phyloP scores from a whole-genome alignment of 2,329 filamentous ascomycete species.

The Claviceps spartinae region DNA sequence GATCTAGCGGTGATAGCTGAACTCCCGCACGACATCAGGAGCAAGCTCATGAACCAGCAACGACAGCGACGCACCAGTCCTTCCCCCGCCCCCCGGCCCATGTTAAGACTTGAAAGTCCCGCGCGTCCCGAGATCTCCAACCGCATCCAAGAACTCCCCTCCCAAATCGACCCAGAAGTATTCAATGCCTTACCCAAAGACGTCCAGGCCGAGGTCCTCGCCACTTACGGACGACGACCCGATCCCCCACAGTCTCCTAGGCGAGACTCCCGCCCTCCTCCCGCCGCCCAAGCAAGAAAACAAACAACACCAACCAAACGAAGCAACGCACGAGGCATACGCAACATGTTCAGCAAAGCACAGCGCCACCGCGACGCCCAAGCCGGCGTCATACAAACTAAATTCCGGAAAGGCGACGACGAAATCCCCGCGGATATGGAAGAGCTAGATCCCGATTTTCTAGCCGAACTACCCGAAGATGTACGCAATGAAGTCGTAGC shows the following conservation, averaged over 20 bases:
- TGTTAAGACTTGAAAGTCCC: conserved; percentile 25
- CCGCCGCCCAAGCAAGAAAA: conserved; percentile 32
- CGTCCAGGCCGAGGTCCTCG: conserved; percentile 70
- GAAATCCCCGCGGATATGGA: conserved; percentile 22
- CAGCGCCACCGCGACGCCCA: conserved; percentile 40
- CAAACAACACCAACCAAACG: conserved; percentile 54
- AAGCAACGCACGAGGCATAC: conserved; percentile 29
- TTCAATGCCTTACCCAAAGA: conserved; percentile 75
- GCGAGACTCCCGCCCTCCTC: conserved; percentile 31
- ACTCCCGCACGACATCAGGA: conserved; percentile 70
- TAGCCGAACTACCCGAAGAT: conserved; percentile 72
- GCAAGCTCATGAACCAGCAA: conserved; percentile 55
- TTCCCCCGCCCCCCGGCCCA: conserved; percentile 5
- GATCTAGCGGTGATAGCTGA: conserved; percentile 75
- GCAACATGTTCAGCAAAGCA: conserved; percentile 27
- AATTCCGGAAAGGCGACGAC: conserved; percentile 35
- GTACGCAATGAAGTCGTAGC: conserved; percentile 64
- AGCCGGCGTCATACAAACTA: conserved; percentile 58
- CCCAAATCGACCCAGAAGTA: conserved; percentile 74
- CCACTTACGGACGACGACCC: conserved; percentile 43
- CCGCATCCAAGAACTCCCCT: conserved; percentile 38
- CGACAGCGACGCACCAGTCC: conserved; percentile 18
- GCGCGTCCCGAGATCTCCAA: conserved; percentile 10
- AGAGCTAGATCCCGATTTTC: conserved; percentile 55
- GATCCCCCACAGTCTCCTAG: conserved; percentile 38